Conservation (phyloP, 2,329 filamentous ascomycete genomes). For the Cladosporium sp. region DNA sequence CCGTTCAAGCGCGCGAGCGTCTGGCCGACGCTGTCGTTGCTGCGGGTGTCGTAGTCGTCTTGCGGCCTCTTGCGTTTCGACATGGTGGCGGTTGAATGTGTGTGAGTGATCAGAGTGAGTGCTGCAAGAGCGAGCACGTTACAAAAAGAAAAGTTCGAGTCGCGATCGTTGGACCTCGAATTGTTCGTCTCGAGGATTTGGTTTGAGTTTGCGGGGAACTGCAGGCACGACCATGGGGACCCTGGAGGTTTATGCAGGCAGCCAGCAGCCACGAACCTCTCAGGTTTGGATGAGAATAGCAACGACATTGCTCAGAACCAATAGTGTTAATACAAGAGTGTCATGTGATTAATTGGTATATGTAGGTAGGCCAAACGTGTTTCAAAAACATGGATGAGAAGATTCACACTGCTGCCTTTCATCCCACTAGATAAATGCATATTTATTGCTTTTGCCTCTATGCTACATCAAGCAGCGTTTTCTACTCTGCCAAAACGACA, state of each 20-base stretch:
- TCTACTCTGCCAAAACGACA: neutral
- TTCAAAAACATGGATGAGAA: too few species aligned
- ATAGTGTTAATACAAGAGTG: too few species aligned
- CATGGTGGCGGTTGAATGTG: slow-evolving; percentile 24
- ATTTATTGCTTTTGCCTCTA: neutral
- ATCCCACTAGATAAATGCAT: too few species aligned
- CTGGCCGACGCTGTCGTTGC: slow-evolving; percentile 29
- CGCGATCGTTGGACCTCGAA: neutral
- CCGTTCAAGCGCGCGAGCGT: slow-evolving; percentile 29
- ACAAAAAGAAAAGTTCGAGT: neutral
- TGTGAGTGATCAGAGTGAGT: neutral
- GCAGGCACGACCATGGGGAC: neutral
- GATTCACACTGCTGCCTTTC: too few species aligned
- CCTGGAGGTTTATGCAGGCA: neutral
- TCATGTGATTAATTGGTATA: too few species aligned
- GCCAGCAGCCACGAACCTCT: neutral
- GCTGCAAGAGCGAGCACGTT: neutral
- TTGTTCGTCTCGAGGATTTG: neutral
- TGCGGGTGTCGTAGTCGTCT: slow-evolving; percentile 29
- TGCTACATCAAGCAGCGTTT: neutral
- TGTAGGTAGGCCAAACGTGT: too few species aligned
- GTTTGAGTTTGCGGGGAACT: neutral
- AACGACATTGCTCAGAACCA: neutral
- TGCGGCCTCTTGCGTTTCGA: slow-evolving; percentile 32
- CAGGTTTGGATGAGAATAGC: neutral